Base-by-base conservation (phyloP, 371 early-diverging fungal genomes). In the Gilbertella persicaria region DNA sequence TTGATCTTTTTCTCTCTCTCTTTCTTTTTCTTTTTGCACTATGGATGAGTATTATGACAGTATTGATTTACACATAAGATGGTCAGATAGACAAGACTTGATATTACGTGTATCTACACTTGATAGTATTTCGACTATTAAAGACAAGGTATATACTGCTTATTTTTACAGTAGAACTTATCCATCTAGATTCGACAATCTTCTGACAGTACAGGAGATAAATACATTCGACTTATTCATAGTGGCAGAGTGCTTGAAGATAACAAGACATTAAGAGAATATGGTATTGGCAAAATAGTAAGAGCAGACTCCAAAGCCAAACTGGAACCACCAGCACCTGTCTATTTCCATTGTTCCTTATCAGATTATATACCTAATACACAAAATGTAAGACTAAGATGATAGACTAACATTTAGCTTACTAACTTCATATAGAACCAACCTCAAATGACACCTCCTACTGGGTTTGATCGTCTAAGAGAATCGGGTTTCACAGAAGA, bases 401-500 rank as follows among this genome's bases (percentile, higher is more conserved):
- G 17, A 21, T 30, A 20, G 14, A n/a, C 24, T 38, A 8, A 25
- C 38, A 14, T 17, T 40, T 14, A 16, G 5, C 14, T 19, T 25
- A 39, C 33, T 38, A 37, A 44, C 5, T 19, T 13, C 1, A 19
- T 30, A 9, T 45, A 70, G 71, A 62, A 62, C 39, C 50, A 62
- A 26, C 61, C 67, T 16, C 69, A 62, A 44, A 62, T 58, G 21
- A 62, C 64, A 17, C 80, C 80, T 28, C 53, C 81, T 13, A 60
- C 74, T 23, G 89, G 87, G 1, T 87, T 89, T 61, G 88, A 89
- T 60, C 68, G 89, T 16, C 55, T 89, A 44, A 62, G 82, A 43
- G 88, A 89, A 50, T 72, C 87, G 13, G 89, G 89, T 0, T 86
- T 87, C 54, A 81, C 86, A 35, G 78, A 79, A 30, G 82, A 86